Evolutionary conservation across 106 monocot species (phyloP).

Genomic region (Gastrodia elata): DNA sequence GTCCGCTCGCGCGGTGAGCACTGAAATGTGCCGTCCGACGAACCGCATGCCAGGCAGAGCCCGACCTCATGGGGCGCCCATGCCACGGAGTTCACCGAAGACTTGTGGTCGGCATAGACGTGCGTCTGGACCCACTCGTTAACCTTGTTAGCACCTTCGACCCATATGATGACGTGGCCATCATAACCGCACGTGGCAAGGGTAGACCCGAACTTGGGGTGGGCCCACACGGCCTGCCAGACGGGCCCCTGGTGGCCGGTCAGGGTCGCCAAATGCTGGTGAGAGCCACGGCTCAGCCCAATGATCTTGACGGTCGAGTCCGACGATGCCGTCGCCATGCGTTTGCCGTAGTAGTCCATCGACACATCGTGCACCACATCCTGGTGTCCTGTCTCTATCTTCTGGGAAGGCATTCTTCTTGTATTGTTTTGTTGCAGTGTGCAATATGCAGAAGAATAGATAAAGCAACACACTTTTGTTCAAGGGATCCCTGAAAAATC

Average conservation of each 20-base stretch:
- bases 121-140: constrained; percentile 13
- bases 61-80: constrained; percentile 28
- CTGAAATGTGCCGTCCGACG: constrained; percentile 24
- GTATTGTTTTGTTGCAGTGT: no score
- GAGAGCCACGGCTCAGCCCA: constrained; percentile 7
- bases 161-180: constrained; percentile 19
- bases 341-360: constrained; percentile 27
- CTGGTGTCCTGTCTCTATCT: constrained; percentile 22
- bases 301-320: constrained; percentile 18
- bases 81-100: constrained; percentile 23
- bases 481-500: no score
- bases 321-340: constrained; percentile 16
- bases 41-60: constrained; percentile 20
- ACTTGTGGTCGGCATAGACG: constrained; percentile 19
- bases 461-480: no score
- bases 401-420: constrained; percentile 30
- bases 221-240: constrained; percentile 24
- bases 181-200: constrained; percentile 19
- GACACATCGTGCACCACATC: constrained; percentile 20
- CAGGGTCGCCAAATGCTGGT: constrained; percentile 15
- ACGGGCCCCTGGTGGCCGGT: constrained; percentile 20
- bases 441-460: no score
- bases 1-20: constrained; percentile 18
- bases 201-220: constrained; percentile 20
- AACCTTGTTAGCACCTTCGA: constrained; percentile 15